Percentiles rank a stretch among this genome's conserved stretches.
Evolutionary conservation across 2,329 filamentous ascomycete genomes (phyloP).

Genomic region (Fulvia fulva): DNA sequence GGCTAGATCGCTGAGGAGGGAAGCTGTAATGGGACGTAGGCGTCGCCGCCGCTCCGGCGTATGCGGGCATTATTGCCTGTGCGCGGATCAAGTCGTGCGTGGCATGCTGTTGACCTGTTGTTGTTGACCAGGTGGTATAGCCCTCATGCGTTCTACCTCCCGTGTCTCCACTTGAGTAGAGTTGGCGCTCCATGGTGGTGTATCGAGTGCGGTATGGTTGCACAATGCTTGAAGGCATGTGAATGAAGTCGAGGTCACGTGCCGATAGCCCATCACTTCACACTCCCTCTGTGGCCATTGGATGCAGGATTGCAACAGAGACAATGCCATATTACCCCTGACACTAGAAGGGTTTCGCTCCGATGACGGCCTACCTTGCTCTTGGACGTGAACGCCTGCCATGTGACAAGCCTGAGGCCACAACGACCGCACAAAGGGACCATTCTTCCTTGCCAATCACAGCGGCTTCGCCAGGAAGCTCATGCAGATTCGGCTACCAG

Average conservation of each 20-base stretch:
- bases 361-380: background rate
- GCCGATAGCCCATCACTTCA: background rate
- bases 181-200: slow-evolving; percentile 15
- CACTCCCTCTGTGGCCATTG: background rate
- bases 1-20: slow-evolving; percentile 36
- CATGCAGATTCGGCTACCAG: slow-evolving; percentile 10
- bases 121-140: slow-evolving; percentile 37
- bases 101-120: slow-evolving; percentile 45
- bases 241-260: slow-evolving; percentile 18
- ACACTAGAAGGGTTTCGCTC: background rate
- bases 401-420: slow-evolving; percentile 2
- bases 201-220: slow-evolving; percentile 4
- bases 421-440: background rate
- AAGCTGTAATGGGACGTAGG: slow-evolving; percentile 25
- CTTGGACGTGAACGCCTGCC: background rate
- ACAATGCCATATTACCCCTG: background rate
- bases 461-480: background rate
- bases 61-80: slow-evolving; percentile 26
- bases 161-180: slow-evolving; percentile 20
- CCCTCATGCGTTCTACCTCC: slow-evolving; percentile 33
- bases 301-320: background rate
- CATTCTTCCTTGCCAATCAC: background rate
- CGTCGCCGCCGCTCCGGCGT: slow-evolving; percentile 22
- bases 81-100: slow-evolving; percentile 35
- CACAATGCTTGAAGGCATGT: slow-evolving; percentile 9